Percentiles rank a stretch among this genome's conserved stretches.
phyloP scores from a whole-genome alignment of 768 basidiomycete species.

The Auriscalpium vulgare region DNA sequence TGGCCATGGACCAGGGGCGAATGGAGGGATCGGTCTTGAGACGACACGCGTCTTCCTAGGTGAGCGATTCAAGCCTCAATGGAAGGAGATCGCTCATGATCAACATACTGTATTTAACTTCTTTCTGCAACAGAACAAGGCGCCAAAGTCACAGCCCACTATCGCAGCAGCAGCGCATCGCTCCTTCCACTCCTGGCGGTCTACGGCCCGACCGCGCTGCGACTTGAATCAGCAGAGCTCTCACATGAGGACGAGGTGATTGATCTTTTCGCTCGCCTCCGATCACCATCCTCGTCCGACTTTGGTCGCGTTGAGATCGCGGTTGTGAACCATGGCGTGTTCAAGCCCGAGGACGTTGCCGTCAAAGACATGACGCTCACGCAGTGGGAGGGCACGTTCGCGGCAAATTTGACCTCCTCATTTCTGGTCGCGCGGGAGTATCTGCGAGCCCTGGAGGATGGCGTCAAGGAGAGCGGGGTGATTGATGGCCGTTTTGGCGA shows the following conservation, averaged over 20 bases:
- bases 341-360: conserved; percentile 35
- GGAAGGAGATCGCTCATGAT: no score
- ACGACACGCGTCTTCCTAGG: conserved; percentile 50
- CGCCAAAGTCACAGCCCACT: conserved; percentile 66
- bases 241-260: conserved; percentile 44
- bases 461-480: conserved; percentile 16
- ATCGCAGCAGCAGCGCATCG: conserved; percentile 42
- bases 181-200: conserved; percentile 33
- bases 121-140: conserved; percentile 46
- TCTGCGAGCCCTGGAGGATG: conserved; percentile 33
- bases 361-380: conserved; percentile 51
- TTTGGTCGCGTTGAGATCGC: conserved; percentile 44
- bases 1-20: conserved; percentile 42
- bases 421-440: conserved; percentile 65
- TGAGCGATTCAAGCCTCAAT: conserved; percentile 12
- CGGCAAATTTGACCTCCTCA: conserved; percentile 55
- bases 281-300: conserved; percentile 20
- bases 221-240: conserved; percentile 48
- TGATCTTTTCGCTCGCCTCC: conserved; percentile 32
- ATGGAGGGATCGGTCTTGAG: conserved; percentile 67
- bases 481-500: conserved; percentile 26
- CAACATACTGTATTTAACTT: neutral
- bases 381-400: conserved; percentile 56
- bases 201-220: conserved; percentile 26
- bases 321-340: conserved; percentile 57